Conservation (phyloP, 768 basidiomycete species). For the Tubosaeta brunneosetosa region DNA sequence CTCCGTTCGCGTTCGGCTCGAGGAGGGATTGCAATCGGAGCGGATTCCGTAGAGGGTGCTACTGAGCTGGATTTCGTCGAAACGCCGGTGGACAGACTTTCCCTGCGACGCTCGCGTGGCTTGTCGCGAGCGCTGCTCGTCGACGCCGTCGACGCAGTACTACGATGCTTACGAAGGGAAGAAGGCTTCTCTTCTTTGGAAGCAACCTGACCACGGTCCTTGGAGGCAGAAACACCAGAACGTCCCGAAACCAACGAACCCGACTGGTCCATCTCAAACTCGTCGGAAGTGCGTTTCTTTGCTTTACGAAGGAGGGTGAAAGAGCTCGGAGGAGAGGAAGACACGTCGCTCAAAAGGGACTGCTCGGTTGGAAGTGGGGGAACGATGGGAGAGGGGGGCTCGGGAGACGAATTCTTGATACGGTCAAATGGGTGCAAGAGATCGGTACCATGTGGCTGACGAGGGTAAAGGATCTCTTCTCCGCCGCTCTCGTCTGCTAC, state of each 20-base stretch:
- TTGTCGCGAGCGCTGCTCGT: slow-evolving; percentile 37
- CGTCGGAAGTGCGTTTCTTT: slow-evolving; percentile 75
- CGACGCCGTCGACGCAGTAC: slow-evolving; percentile 54
- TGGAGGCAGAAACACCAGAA: slow-evolving; percentile 27
- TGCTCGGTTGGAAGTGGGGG: slow-evolving; percentile 32
- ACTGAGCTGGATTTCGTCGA: slow-evolving; percentile 30
- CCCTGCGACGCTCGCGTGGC: slow-evolving; percentile 51
- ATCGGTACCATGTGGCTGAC: slow-evolving; percentile 41
- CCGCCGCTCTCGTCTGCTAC: slow-evolving; percentile 82
- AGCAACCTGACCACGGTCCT: slow-evolving; percentile 21
- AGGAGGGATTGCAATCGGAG: slow-evolving; percentile 21
- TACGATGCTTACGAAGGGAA: slow-evolving; percentile 62
- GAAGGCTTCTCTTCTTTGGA: slow-evolving; percentile 48
- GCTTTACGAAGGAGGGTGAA: slow-evolving; percentile 52
- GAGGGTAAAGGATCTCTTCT: slow-evolving; percentile 85
- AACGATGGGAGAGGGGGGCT: slow-evolving; percentile 23
- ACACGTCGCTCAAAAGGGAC: slow-evolving; percentile 26
- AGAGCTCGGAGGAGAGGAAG: slow-evolving; percentile 58
- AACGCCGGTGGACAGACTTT: slow-evolving; percentile 40
- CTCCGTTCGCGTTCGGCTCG: slow-evolving; percentile 30
- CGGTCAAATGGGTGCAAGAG: slow-evolving; percentile 31
- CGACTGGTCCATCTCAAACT: slow-evolving; percentile 74
- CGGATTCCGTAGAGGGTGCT: slow-evolving; percentile 12
- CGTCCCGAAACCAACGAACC: slow-evolving; percentile 57
- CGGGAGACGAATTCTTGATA: slow-evolving; percentile 29